Conservation (phyloP, 257 asterid genomes). For the Sherardia arvensis region DNA sequence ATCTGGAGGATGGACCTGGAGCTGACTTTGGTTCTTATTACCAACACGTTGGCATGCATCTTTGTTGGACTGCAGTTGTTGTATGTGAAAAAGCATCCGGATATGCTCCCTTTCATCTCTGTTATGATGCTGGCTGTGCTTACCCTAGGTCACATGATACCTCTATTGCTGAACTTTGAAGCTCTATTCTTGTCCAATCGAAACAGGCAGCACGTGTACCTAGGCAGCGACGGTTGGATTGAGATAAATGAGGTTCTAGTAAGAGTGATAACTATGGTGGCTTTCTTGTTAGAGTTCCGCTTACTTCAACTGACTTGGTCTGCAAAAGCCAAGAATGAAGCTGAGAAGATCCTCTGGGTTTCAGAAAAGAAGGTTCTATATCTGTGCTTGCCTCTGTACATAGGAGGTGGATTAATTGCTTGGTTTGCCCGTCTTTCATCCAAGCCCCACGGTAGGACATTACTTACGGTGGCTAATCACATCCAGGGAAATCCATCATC, state of each 20-base stretch:
- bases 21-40: conserved; percentile 68
- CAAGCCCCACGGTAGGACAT: conserved; percentile 25
- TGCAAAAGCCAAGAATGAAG: conserved; percentile 43
- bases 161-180: conserved; percentile 74
- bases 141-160: conserved; percentile 68
- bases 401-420: conserved; percentile 59
- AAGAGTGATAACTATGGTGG: conserved; percentile 80
- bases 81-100: conserved; percentile 49
- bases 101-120: conserved; percentile 55
- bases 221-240: conserved; percentile 69
- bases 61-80: conserved; percentile 64
- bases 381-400: conserved; percentile 55
- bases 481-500: conserved; percentile 18
- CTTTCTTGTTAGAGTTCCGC: conserved; percentile 70
- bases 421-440: conserved; percentile 49
- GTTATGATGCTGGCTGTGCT: conserved; percentile 54
- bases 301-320: conserved; percentile 80
- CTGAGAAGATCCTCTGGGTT: conserved; percentile 35
- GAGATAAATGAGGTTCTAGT: conserved; percentile 81
- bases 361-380: conserved; percentile 66
- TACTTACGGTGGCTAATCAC: neutral
- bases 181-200: conserved; percentile 49
- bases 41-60: conserved; percentile 63
- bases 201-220: conserved; percentile 42
- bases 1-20: conserved; percentile 89